Evolutionary conservation across 2,329 filamentous ascomycete species (phyloP).

Genomic region (Acrodontium crateriforme): DNA sequence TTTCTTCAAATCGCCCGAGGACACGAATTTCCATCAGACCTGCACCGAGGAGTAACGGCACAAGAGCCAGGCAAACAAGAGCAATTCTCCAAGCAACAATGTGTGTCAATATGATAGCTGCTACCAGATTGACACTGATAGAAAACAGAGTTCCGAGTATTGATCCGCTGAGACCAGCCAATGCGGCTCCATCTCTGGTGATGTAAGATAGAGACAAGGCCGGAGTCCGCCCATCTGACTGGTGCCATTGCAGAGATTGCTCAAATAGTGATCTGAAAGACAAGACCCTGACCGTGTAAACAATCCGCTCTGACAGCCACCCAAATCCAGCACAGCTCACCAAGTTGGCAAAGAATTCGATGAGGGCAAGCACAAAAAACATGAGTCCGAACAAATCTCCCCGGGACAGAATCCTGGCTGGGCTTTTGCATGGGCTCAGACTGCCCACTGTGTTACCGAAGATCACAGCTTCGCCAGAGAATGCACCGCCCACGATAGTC

Average conservation of each 20-base stretch:
- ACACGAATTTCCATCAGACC: slow-evolving; percentile 56
- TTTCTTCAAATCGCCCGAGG: slow-evolving; percentile 44
- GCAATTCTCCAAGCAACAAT: slow-evolving; percentile 66
- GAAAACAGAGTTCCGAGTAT: slow-evolving; percentile 57
- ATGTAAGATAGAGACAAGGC: slow-evolving; percentile 51
- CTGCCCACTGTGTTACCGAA: slow-evolving; percentile 48
- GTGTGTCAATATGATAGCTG: slow-evolving; percentile 54
- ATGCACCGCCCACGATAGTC: slow-evolving; percentile 27
- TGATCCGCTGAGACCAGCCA: slow-evolving; percentile 56
- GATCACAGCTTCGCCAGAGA: slow-evolving; percentile 46
- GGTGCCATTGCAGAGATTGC: slow-evolving; percentile 58
- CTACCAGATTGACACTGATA: slow-evolving; percentile 53
- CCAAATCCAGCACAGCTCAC: slow-evolving; percentile 46
- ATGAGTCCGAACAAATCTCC: slow-evolving; percentile 45
- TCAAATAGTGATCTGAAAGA: slow-evolving; percentile 52
- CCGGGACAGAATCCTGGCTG: slow-evolving; percentile 37
- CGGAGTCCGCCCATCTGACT: slow-evolving; percentile 48
- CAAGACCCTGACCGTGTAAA: slow-evolving; percentile 49
- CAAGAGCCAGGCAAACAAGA: slow-evolving; percentile 53
- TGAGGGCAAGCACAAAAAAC: slow-evolving; percentile 46
- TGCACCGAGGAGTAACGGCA: slow-evolving; percentile 54
- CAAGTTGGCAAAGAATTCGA: slow-evolving; percentile 49
- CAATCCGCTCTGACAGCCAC: slow-evolving; percentile 47
- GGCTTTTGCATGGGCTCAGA: slow-evolving; percentile 40
- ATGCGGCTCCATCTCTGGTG: slow-evolving; percentile 52